Evolutionary conservation across 2,329 filamentous ascomycete species (phyloP).

Genomic region (Claviceps capensis): DNA sequence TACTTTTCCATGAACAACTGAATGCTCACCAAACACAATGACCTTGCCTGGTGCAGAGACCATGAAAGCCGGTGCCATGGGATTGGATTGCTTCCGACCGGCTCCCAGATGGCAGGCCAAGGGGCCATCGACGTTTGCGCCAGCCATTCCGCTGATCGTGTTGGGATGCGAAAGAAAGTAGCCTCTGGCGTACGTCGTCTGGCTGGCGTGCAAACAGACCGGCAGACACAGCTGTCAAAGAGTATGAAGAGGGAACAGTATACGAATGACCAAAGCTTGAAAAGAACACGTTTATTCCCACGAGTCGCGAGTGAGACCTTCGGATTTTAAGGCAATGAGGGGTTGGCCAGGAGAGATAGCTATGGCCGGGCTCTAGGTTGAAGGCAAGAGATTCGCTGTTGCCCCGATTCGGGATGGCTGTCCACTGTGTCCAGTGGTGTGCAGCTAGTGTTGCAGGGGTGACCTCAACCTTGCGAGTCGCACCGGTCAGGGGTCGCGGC

Average conservation of each 20-base stretch:
- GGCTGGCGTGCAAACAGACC: not conserved
- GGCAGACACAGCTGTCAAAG: not conserved
- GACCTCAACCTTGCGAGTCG: too few relatives aligned
- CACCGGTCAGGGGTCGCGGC: too few relatives aligned
- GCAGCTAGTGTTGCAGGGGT: too few relatives aligned
- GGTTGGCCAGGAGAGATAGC: too few relatives aligned
- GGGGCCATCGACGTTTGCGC: conserved; percentile 19
- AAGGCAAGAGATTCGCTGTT: too few relatives aligned
- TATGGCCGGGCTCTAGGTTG: too few relatives aligned
- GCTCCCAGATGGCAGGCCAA: conserved; percentile 24
- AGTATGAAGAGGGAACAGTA: not conserved
- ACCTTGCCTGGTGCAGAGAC: conserved; percentile 96
- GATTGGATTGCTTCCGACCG: conserved; percentile 44
- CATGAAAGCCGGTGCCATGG: conserved; percentile 84
- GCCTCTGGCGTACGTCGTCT: not conserved
- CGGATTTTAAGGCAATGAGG: too few relatives aligned
- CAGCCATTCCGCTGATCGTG: conserved; percentile 13
- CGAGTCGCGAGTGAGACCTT: too few relatives aligned
- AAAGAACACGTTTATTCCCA: too few relatives aligned
- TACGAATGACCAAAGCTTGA: too few relatives aligned
- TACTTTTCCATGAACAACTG: conserved; percentile 94
- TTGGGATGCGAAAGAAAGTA: not conserved
- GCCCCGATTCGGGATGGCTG: too few relatives aligned
- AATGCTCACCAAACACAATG: conserved; percentile 95
- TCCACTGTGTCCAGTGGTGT: too few relatives aligned